A percentile compares a stretch with the other conserved stretches of the same genome.
Evolutionary conservation across 306 rosid species (phyloP).

Genomic region (Betula pendula): DNA sequence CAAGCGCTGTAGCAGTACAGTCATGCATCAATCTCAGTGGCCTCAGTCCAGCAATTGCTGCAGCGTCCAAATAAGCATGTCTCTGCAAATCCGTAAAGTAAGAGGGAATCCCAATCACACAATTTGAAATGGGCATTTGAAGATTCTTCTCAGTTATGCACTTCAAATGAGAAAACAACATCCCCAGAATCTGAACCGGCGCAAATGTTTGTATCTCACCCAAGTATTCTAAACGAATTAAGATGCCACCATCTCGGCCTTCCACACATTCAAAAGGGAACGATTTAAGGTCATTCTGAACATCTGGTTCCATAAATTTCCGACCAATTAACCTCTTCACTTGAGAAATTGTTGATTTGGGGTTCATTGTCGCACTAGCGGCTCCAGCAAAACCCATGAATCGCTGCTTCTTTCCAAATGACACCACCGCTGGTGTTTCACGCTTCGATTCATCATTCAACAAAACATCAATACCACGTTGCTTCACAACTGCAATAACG

Average conservation of each 20-base stretch:
- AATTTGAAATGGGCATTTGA: slow-evolving; percentile 44
- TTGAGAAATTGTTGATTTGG: slow-evolving; percentile 51
- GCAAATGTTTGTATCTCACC: slow-evolving; percentile 38
- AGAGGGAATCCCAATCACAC: slow-evolving; percentile 56
- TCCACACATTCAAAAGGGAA: slow-evolving; percentile 44
- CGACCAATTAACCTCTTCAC: slow-evolving; percentile 56
- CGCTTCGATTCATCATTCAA: slow-evolving; percentile 59
- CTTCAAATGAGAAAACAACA: slow-evolving; percentile 57
- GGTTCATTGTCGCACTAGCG: slow-evolving; percentile 53
- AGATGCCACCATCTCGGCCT: slow-evolving; percentile 44
- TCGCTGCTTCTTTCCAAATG: slow-evolving; percentile 58
- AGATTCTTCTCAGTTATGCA: slow-evolving; percentile 43
- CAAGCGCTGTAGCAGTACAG: slow-evolving; percentile 64
- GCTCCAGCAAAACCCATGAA: slow-evolving; percentile 61
- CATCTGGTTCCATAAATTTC: slow-evolving; percentile 33
- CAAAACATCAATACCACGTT: slow-evolving; percentile 56
- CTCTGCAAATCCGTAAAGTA: slow-evolving; percentile 55
- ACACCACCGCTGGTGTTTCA: slow-evolving; percentile 53
- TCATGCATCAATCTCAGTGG: slow-evolving; percentile 60
- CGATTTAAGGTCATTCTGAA: slow-evolving; percentile 40
- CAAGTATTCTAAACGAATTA: slow-evolving; percentile 44
- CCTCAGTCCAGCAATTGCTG: slow-evolving; percentile 54
- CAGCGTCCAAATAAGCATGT: slow-evolving; percentile 48
- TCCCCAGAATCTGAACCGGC: slow-evolving; percentile 48
- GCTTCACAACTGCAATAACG: slow-evolving; percentile 55